phyloP scores from a whole-genome alignment of 2,329 filamentous ascomycete genomes.

The Paecilomyces formosus region DNA sequence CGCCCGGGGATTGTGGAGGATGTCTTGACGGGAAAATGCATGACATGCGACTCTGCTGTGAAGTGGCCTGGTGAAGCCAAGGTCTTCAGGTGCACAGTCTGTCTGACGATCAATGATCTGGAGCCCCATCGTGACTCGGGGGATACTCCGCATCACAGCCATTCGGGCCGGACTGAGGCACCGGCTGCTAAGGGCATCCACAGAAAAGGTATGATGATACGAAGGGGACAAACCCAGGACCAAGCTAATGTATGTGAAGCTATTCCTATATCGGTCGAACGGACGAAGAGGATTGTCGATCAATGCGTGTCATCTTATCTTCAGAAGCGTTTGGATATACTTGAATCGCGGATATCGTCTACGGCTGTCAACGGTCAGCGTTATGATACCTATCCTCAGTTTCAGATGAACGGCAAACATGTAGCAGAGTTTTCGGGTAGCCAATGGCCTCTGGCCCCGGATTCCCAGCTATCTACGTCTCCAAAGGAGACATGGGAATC shows the following conservation, averaged over 20 bases:
- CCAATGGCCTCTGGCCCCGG: background rate
- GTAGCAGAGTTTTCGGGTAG: background rate
- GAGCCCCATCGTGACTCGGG: conserved; percentile 33
- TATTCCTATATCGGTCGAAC: conserved; percentile 51
- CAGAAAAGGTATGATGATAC: conserved; percentile 18
- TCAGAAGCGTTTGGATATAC: conserved; percentile 27
- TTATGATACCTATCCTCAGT: conserved; percentile 4
- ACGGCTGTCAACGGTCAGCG: conserved; percentile 14
- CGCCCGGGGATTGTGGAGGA: conserved; percentile 46
- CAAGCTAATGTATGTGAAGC: conserved; percentile 20
- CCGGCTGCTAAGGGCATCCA: conserved; percentile 6
- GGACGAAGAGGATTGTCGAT: conserved; percentile 52
- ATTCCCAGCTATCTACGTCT: background rate
- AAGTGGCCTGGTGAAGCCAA: conserved; percentile 68
- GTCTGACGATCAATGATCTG: conserved; percentile 77
- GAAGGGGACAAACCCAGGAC: background rate
- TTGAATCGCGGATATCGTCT: conserved; percentile 7
- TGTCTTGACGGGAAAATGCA: conserved; percentile 65
- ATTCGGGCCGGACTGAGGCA: conserved; percentile 14
- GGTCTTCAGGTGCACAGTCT: conserved; percentile 76
- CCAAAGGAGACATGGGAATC: background rate
- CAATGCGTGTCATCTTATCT: conserved; percentile 48
- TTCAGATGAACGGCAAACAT: background rate
- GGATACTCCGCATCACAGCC: conserved; percentile 9
- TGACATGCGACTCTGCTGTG: conserved; percentile 76